These are phyloP conservation scores for Globisporangium solare DNA, from an alignment of 352 stramenopile genomes.

Conservation along the genomic window DNA sequence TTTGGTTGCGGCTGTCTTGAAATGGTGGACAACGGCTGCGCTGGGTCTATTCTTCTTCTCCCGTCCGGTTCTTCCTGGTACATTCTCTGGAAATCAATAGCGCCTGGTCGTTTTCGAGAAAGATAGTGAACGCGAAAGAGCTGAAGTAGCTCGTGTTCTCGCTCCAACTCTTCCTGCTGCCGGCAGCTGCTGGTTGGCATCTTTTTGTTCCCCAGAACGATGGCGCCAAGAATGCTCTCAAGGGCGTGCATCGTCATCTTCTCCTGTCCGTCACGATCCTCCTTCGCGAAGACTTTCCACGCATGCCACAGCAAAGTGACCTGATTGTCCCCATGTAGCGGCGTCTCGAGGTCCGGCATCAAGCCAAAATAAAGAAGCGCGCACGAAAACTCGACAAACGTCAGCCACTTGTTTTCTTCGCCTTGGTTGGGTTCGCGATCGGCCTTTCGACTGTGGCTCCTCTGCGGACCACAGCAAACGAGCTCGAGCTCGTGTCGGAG, in stretches of 20 bases:
- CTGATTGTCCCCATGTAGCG: conserved; percentile 22
- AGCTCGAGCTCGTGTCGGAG: conserved; percentile 31
- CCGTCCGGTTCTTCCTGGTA: neutral
- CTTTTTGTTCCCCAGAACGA: conserved; percentile 14
- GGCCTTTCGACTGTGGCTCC: neutral
- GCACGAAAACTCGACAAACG: conserved; percentile 56
- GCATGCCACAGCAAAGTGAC: conserved; percentile 51
- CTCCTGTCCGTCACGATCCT: conserved; percentile 10
- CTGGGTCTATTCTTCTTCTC: neutral
- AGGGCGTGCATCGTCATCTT: conserved; percentile 11
- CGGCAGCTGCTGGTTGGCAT: neutral
- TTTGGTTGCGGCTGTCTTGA: neutral
- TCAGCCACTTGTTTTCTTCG: conserved; percentile 6
- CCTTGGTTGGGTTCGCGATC: conserved; percentile 1
- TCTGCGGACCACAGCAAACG: conserved; percentile 18
- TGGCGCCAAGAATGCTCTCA: conserved; percentile 18
- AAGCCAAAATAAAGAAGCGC: conserved; percentile 55
- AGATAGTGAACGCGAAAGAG: conserved; percentile 12
- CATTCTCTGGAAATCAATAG: conserved; percentile 3
- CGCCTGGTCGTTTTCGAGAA: conserved; percentile 4
- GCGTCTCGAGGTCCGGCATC: conserved; percentile 32
- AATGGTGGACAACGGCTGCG: neutral
- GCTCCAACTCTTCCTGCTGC: neutral
- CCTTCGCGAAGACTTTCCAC: conserved; percentile 29
- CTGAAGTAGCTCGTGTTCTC: conserved; percentile 3